A percentile compares a stretch with the other conserved stretches of the same genome.
Evolutionary conservation across 768 basidiomycete species (phyloP).

Genomic region (Pleurotus tuoliensis): DNA sequence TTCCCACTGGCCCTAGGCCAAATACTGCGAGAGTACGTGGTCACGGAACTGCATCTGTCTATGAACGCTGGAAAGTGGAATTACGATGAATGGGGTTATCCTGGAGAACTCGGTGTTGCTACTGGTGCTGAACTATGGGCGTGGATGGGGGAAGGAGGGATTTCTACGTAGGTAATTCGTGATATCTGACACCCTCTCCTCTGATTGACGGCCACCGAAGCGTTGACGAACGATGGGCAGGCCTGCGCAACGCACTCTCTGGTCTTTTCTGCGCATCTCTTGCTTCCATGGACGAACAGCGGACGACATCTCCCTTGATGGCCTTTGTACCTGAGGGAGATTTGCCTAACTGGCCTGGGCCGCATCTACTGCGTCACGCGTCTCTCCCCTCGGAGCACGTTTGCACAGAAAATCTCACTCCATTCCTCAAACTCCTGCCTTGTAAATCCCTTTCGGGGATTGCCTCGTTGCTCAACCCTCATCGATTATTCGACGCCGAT

Average conservation of each 20-base stretch:
- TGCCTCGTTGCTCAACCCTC: slow-evolving; percentile 78
- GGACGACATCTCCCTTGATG: slow-evolving; percentile 63
- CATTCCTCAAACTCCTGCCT: slow-evolving; percentile 91
- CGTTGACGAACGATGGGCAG: slow-evolving; percentile 75
- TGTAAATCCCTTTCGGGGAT: slow-evolving; percentile 89
- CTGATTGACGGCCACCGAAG: slow-evolving; percentile 29
- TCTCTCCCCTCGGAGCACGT: slow-evolving; percentile 80
- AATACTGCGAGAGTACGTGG: slow-evolving; percentile 78
- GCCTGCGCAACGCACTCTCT: slow-evolving; percentile 82
- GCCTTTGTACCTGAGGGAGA: slow-evolving; percentile 62
- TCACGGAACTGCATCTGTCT: slow-evolving; percentile 85
- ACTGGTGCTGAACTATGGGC: slow-evolving; percentile 89
- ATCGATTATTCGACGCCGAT: slow-evolving; percentile 82
- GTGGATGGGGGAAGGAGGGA: slow-evolving; percentile 75
- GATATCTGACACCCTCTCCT: background rate
- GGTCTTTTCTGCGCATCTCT: slow-evolving; percentile 95
- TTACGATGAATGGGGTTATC: slow-evolving; percentile 80
- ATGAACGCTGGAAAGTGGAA: slow-evolving; percentile 93
- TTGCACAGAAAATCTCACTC: slow-evolving; percentile 97
- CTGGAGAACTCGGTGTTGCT: slow-evolving; percentile 70
- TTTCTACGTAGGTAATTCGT: slow-evolving; percentile 39
- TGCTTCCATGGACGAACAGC: slow-evolving; percentile 68
- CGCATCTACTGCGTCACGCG: slow-evolving; percentile 68
- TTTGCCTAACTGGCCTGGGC: slow-evolving; percentile 41
- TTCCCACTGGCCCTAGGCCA: slow-evolving; percentile 87